Base-by-base conservation (phyloP, 176 grass and related monocot species). In the Bothriochloa decipiens region DNA sequence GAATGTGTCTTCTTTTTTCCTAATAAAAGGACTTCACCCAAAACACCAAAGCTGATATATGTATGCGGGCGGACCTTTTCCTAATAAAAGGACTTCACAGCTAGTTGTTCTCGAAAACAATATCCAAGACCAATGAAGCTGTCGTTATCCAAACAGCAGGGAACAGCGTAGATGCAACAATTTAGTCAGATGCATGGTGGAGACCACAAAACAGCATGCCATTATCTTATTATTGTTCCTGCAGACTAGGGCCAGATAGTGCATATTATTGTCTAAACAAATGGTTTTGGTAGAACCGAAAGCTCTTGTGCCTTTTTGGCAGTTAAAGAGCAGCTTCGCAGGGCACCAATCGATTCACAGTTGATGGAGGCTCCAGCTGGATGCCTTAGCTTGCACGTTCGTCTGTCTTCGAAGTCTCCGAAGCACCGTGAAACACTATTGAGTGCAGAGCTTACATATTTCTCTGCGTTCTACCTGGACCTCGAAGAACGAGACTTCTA, bases 331-430 rank as follows among this genome's bases (percentile, higher is more conserved):
- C 32, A 63, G 22, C 45, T 82, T 77, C 37, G 4, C 64, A 64
- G 37, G 72, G 58, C 16, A 23, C 86, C 72, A 82, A 76, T 76
- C 49, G 32, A 43, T 3, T 82, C 23, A 29, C 60, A 76, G 67
- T 73, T 33, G 78, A 35, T 67, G 50, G 13, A 58, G 40, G 22
- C 72, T 49, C 50, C 52, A 77, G 79, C 50, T 28, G 29, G 39
- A 39, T 66, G 17, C 36, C 11, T 55, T 41, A 36, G 84, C 85
- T 75, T 78, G 33, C 9, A 42, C 37, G 45, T 15, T 68, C 37
- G 27, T 25, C 0, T 9, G 20, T 12, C 79, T 63, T 83, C 4
- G 86, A 83, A 83, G 77, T 82, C 80, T 83, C 86, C 86, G 80
- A 65, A 36, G 65, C 65, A 40, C 29, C 27, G 37, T 43, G 58